These are phyloP conservation scores for Sclerotinia spermophila DNA, from an alignment of 2,329 filamentous ascomycete species.

Conservation along the genomic window DNA sequence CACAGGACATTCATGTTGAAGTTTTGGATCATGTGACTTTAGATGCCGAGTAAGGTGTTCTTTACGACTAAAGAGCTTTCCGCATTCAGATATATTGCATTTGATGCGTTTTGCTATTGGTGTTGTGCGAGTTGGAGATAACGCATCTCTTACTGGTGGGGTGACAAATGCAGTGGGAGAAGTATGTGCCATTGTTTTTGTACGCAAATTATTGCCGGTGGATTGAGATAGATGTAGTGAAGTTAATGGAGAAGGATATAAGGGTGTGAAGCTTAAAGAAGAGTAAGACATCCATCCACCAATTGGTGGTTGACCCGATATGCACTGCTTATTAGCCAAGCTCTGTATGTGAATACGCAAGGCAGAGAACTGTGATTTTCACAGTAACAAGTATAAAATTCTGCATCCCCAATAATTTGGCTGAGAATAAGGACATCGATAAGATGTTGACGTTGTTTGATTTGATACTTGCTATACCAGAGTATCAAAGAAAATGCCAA, in stretches of 20 bases:
- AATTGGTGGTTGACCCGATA: not conserved
- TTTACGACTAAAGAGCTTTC: slow-evolving; percentile 30
- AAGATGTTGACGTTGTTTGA: not conserved
- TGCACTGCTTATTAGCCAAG: not conserved
- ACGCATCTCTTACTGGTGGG: not conserved
- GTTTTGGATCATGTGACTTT: slow-evolving; percentile 25
- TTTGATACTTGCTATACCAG: not conserved
- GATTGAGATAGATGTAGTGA: not conserved
- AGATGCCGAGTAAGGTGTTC: slow-evolving; percentile 33
- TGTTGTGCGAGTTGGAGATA: not conserved
- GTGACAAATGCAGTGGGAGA: slow-evolving; percentile 1
- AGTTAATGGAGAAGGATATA: not conserved
- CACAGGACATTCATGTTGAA: slow-evolving; percentile 24
- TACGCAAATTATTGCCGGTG: slow-evolving; percentile 7
- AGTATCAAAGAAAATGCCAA: not conserved
- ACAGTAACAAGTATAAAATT: not conserved
- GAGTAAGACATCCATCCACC: not conserved
- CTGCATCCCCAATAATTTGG: not conserved
- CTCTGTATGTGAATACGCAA: not conserved
- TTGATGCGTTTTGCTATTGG: not conserved
- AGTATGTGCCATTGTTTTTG: slow-evolving; percentile 1
- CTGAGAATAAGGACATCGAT: not conserved
- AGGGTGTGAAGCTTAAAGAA: not conserved
- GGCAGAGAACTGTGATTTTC: not conserved
- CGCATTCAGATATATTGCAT: slow-evolving; percentile 27